Percentiles rank a stretch among this genome's conserved stretches.
Evolutionary conservation across 768 basidiomycete species (phyloP).

Genomic region (Coprinopsis strossmayeri): DNA sequence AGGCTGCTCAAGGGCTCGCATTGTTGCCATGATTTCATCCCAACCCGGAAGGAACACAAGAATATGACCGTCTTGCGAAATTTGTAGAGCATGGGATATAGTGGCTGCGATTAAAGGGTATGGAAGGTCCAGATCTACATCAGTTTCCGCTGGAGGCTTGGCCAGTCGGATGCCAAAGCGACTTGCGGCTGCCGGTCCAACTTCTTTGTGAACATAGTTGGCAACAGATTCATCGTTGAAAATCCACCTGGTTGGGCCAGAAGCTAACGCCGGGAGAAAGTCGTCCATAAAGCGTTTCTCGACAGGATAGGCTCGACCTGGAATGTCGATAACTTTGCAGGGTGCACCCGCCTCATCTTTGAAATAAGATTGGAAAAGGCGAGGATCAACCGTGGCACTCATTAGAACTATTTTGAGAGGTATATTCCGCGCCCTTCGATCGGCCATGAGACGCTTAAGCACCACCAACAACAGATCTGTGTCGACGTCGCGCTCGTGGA

Average conservation of each 20-base stretch:
- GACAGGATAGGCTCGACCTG: slow-evolving; percentile 92
- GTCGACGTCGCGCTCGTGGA: slow-evolving; percentile 92
- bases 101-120: slow-evolving; percentile 75
- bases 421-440: slow-evolving; percentile 61
- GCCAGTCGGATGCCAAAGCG: slow-evolving; percentile 20
- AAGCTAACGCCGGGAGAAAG: slow-evolving; percentile 47
- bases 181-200: slow-evolving; percentile 29
- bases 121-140: slow-evolving; percentile 67
- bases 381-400: slow-evolving; percentile 94
- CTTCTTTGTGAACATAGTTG: slow-evolving; percentile 68
- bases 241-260: slow-evolving; percentile 50
- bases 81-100: slow-evolving; percentile 68
- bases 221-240: slow-evolving; percentile 62
- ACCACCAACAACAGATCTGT: slow-evolving; percentile 88
- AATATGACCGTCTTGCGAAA: slow-evolving; percentile 77
- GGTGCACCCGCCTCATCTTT: slow-evolving; percentile 48
- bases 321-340: slow-evolving; percentile 71
- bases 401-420: slow-evolving; percentile 86
- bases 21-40: slow-evolving; percentile 80
- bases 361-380: slow-evolving; percentile 88
- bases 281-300: slow-evolving; percentile 76
- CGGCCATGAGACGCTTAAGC: slow-evolving; percentile 73
- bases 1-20: slow-evolving; percentile 51
- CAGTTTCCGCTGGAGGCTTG: slow-evolving; percentile 15
- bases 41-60: slow-evolving; percentile 91